These are phyloP conservation scores for Ogataea ramenticola DNA, from an alignment of 805 yeast genomes.

Conservation along the genomic window DNA sequence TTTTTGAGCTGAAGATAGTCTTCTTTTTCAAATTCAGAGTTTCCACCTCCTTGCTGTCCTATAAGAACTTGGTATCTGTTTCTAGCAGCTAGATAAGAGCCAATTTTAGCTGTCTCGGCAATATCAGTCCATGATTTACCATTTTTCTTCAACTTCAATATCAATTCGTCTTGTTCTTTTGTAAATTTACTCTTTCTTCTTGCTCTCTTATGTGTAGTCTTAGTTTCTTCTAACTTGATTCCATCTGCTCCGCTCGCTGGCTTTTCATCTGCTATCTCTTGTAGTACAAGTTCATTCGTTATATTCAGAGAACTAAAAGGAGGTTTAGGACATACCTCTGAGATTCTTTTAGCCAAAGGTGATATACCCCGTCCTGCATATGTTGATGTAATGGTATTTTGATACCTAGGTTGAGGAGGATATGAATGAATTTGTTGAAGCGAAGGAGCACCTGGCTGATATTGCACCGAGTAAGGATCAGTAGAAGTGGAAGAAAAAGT, in stretches of 20 bases:
- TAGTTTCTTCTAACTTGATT: constrained; percentile 25
- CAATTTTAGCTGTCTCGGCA: constrained; percentile 57
- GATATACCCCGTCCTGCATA: constrained; percentile 4
- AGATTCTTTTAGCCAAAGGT: constrained; percentile 16
- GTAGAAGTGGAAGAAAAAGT: neutral
- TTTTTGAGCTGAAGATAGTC: constrained; percentile 45
- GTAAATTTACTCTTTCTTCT: constrained; percentile 65
- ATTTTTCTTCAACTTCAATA: constrained; percentile 49
- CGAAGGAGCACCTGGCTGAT: neutral
- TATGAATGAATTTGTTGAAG: too few relatives aligned
- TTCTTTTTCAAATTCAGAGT: constrained; percentile 52
- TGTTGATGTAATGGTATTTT: too few relatives aligned
- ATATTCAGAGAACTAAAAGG: constrained; percentile 17
- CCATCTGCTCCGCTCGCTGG: constrained; percentile 8
- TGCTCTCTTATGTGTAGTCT: constrained; percentile 23
- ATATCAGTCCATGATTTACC: constrained; percentile 73
- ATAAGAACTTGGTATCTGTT: constrained; percentile 74
- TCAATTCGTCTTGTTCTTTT: constrained; percentile 59
- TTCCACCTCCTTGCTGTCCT: constrained; percentile 77
- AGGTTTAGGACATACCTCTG: constrained; percentile 20
- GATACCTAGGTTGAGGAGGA: too few relatives aligned
- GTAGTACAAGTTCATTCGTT: neutral
- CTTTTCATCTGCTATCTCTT: neutral
- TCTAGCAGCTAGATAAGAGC: constrained; percentile 64
- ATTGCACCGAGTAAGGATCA: neutral